Percentiles rank a stretch among this genome's conserved stretches.
Conservation (phyloP, 139 green algal species). For the Diplosphaera chodatii region DNA sequence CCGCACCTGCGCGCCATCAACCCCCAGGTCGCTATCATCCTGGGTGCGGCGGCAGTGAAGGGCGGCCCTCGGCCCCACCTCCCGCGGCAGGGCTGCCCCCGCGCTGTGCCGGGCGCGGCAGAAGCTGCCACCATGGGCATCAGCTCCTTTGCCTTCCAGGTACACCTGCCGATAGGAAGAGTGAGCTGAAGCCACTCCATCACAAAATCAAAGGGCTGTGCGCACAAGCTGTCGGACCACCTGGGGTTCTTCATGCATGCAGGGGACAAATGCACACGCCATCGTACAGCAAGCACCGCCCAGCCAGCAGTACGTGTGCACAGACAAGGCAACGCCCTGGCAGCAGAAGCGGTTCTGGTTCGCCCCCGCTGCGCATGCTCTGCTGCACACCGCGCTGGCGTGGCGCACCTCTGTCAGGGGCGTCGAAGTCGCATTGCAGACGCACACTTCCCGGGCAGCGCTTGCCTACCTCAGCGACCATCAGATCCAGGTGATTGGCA, state of each 20-base stretch:
- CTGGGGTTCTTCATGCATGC: no score
- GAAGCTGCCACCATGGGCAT: conserved; percentile 18
- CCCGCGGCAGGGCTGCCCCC: not conserved
- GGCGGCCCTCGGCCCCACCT: not conserved
- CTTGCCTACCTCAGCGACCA: conserved; percentile 56
- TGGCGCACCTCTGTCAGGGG: not conserved
- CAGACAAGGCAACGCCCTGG: not conserved
- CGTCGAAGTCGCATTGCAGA: not conserved
- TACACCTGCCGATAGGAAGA: not conserved
- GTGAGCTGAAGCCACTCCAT: no score
- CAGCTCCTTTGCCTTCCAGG: conserved; percentile 66
- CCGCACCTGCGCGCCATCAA: conserved; percentile 51
- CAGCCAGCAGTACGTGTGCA: not conserved
- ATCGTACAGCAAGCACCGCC: conserved; percentile 18
- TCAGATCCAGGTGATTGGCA: conserved; percentile 11
- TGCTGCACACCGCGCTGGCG: conserved; percentile 14
- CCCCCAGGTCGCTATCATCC: conserved; percentile 29
- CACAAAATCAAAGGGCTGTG: no score
- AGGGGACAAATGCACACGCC: conserved; percentile 69
- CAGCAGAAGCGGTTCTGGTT: conserved; percentile 13
- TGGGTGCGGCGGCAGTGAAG: not conserved
- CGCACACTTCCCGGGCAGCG: not conserved
- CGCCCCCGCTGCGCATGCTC: conserved; percentile 20
- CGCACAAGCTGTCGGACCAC: no score
- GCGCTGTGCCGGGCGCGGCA: not conserved